A percentile compares a stretch with the other conserved stretches of the same genome.
These are phyloP conservation scores for Nephelium lappaceum DNA, from an alignment of 345 rosid species.

Conservation along the genomic window DNA sequence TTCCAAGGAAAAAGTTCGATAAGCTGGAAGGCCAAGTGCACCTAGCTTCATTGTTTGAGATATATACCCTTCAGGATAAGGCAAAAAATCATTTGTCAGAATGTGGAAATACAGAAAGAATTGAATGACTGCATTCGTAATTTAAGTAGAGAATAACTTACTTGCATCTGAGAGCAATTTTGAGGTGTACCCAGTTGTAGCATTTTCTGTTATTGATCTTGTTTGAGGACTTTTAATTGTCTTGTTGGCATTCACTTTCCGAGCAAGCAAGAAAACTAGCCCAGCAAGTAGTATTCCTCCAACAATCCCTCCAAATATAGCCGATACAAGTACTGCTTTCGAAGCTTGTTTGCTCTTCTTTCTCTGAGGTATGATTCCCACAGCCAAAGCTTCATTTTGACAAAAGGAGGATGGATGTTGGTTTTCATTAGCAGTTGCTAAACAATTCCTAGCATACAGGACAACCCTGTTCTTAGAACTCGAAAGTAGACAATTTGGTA, in stretches of 20 bases:
- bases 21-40: constrained; percentile 84
- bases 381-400: constrained; percentile 88
- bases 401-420: constrained; percentile 76
- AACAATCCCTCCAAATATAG: constrained; percentile 57
- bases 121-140: too few relatives aligned
- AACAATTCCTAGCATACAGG: constrained; percentile 66
- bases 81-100: constrained; percentile 23
- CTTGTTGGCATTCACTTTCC: constrained; percentile 40
- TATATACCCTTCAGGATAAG: constrained; percentile 63
- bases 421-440: constrained; percentile 43
- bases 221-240: constrained; percentile 42
- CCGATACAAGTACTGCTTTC: constrained; percentile 47
- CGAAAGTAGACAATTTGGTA: constrained; percentile 67
- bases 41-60: constrained; percentile 92
- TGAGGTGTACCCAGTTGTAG: constrained; percentile 73
- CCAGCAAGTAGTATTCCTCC: constrained; percentile 59
- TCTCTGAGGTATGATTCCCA: constrained; percentile 65
- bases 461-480: constrained; percentile 48
- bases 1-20: constrained; percentile 79
- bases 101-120: background rate
- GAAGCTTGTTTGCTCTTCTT: constrained; percentile 40
- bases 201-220: constrained; percentile 68
- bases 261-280: constrained; percentile 49
- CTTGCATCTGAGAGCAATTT: constrained; percentile 87
- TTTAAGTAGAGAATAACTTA: constrained; percentile 28